These are phyloP conservation scores for Penicillium daleae DNA, from an alignment of 495 filamentous ascomycete species.

Conservation along the genomic window DNA sequence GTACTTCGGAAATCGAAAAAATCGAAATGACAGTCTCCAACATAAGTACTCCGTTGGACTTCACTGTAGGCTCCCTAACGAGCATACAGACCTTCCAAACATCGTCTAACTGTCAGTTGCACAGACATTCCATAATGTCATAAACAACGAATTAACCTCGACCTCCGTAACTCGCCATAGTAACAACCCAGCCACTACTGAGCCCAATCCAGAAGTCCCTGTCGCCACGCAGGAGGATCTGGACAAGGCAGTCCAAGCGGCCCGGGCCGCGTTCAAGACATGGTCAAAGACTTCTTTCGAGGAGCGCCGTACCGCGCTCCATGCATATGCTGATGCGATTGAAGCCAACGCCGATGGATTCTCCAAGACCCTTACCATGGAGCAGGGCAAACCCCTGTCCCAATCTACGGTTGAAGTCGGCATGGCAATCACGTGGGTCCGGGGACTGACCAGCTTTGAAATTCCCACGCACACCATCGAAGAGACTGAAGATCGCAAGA, in stretches of 20 bases:
- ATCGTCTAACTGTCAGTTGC: background rate
- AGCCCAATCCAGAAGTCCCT: slow-evolving; percentile 58
- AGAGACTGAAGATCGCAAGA: slow-evolving; percentile 51
- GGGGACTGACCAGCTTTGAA: slow-evolving; percentile 25
- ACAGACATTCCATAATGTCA: slow-evolving; percentile 42
- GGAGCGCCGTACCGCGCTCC: slow-evolving; percentile 58
- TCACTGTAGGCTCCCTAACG: background rate
- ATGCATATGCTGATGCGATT: slow-evolving; percentile 56
- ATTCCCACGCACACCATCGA: slow-evolving; percentile 40
- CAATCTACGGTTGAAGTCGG: slow-evolving; percentile 32
- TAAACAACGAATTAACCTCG: slow-evolving; percentile 41
- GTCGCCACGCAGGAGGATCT: slow-evolving; percentile 57
- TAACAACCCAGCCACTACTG: slow-evolving; percentile 55
- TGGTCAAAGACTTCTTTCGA: slow-evolving; percentile 56
- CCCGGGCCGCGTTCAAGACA: slow-evolving; percentile 49
- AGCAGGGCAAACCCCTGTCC: slow-evolving; percentile 59
- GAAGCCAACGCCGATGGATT: slow-evolving; percentile 48
- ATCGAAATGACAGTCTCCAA: background rate
- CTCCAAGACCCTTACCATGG: slow-evolving; percentile 53
- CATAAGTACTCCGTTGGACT: slow-evolving; percentile 1
- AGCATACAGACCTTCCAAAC: background rate
- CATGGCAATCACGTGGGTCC: slow-evolving; percentile 31
- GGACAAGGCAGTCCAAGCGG: slow-evolving; percentile 54
- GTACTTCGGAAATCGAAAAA: background rate
- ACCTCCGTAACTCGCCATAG: slow-evolving; percentile 38